Base-by-base conservation (phyloP, 345 rosid species). In the Eucalyptus globulus region DNA sequence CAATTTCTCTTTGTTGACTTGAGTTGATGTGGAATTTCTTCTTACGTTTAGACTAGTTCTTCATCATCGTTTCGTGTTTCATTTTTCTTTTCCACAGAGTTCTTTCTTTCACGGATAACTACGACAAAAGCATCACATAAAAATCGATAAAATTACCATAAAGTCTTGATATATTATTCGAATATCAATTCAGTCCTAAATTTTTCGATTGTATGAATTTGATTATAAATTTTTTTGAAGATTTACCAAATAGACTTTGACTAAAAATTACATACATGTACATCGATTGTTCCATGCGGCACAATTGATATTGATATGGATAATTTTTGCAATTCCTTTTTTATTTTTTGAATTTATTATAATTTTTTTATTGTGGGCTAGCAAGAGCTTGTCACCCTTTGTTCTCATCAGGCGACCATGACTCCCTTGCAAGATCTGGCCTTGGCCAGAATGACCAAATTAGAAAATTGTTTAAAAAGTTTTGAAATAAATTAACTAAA, bases 271-370 rank as follows among this genome's bases (percentile, higher is more conserved):
- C 1, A 6, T 0, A 14, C 1, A 0, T n/a, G 72, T 0, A 62
- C 9, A 29, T 31, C 2, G 0, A 29, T 16, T 7, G 19, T 14
- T n/a, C 0, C 5, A 14, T 1, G 0, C 6, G 8, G 4, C 2
- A 21, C 0, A 2, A 0, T 11, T 11, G 3, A 26, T 27, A 12
- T 6, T 3, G n/a, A 27, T 4, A 11, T 27, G 4, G 4, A 27
- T 27, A 26, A 27, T 60, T 60, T 60, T 60, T 60, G 7, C 1
- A 60, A 58, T 10, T 53, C 8, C 3, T 58, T 26, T 26, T 11
- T 58, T 60, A 9, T 21, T 10, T 22, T 53, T 10, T 9, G 3
- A 56, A 22, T 56, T 56, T 56, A 24, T 56, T 56, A 6, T 6
- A 29, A 29, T 14, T 14, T 65, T 60, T 29, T 62, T 12, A 13